These are phyloP conservation scores for Lumnitzera littorea DNA, from an alignment of 345 rosid genomes.

Conservation along the genomic window DNA sequence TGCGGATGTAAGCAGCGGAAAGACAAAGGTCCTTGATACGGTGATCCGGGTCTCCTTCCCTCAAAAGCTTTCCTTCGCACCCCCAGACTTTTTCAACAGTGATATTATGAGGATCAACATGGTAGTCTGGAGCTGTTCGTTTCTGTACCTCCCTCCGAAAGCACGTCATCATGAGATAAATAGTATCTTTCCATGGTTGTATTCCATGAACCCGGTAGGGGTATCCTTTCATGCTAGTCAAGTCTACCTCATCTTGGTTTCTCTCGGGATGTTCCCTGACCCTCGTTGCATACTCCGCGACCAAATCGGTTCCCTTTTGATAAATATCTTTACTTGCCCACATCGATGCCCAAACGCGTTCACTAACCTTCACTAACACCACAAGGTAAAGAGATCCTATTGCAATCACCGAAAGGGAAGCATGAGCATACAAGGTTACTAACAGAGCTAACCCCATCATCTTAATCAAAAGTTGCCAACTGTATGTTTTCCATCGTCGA, in stretches of 20 bases:
- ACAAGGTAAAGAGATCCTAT: background rate
- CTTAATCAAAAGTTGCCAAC: fast-evolving
- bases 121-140: too few species aligned
- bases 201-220: too few species aligned
- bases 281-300: too few species aligned
- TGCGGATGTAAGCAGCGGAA: background rate
- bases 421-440: fast-evolving
- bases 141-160: too few species aligned
- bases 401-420: background rate
- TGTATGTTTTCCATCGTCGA: too few species aligned
- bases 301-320: too few species aligned
- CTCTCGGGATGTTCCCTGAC: background rate
- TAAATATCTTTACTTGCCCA: background rate
- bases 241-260: background rate
- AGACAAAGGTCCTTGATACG: background rate
- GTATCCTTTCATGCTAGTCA: background rate
- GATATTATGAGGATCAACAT: background rate
- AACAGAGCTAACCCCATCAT: fast-evolving
- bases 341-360: background rate
- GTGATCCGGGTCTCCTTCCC: background rate
- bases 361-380: background rate
- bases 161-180: too few species aligned
- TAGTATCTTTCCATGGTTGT: too few species aligned
- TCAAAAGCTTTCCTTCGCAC: background rate
- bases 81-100: background rate